Percentiles rank a stretch among this genome's conserved stretches.
phyloP scores from a whole-genome alignment of 768 basidiomycete genomes.

The Collybia mongolica region DNA sequence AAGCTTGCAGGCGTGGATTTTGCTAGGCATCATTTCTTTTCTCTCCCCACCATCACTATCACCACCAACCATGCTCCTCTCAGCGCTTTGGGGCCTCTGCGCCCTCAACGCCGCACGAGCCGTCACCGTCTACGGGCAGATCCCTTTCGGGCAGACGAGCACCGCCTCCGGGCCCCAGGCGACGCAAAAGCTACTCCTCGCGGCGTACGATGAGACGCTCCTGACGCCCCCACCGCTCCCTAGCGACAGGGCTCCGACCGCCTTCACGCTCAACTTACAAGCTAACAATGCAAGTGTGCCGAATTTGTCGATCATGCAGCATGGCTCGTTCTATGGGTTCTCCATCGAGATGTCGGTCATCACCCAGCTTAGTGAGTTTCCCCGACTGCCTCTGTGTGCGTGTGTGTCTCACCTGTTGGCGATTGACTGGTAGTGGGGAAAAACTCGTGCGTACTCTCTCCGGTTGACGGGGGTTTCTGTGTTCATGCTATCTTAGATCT shows the following conservation, averaged over 20 bases:
- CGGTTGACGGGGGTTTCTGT: conserved; percentile 11
- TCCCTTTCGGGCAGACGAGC: conserved; percentile 25
- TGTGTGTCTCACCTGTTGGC: neutral
- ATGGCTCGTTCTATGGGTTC: conserved; percentile 68
- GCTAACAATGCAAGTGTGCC: conserved; percentile 26
- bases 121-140: conserved; percentile 32
- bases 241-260: conserved; percentile 34
- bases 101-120: conserved; percentile 9
- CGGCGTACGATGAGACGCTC: conserved; percentile 52
- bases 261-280: conserved; percentile 43
- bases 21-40: conserved; percentile 3
- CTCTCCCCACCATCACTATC: conserved; percentile 2
- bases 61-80: conserved; percentile 10
- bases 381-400: conserved; percentile 15
- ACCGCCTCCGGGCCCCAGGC: conserved; percentile 13
- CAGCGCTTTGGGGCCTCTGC: conserved; percentile 9
- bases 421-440: conserved; percentile 40
- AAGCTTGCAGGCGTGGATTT: neutral
- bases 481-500: conserved; percentile 32
- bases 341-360: conserved; percentile 76
- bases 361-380: conserved; percentile 60
- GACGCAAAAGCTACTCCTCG: conserved; percentile 33
- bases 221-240: conserved; percentile 52
- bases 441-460: conserved; percentile 39
- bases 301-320: conserved; percentile 37